Base-by-base conservation (phyloP, 768 basidiomycete genomes). In the Boletellus ananas region DNA sequence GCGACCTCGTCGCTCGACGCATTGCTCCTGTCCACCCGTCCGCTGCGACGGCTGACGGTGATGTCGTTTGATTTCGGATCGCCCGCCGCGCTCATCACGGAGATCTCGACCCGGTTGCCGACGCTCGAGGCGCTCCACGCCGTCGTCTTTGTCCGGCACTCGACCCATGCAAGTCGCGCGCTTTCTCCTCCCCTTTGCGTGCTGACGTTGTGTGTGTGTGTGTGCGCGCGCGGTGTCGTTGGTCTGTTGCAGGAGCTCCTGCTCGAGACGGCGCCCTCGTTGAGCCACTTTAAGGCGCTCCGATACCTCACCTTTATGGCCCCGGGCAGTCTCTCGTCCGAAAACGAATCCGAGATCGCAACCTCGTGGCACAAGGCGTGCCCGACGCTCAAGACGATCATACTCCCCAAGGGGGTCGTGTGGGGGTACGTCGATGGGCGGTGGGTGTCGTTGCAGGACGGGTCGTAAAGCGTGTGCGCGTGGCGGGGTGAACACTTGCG, bases 301-400 rank as follows among this genome's bases (percentile, higher is more conserved):
- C 52, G 59, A 54, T 83, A 81, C 51, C 73, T 84, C 18, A 84
- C 83, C 8, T 81, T 82, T 58, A 81, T 85, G 73, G 78, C 79
- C 2, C 73, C 75, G 6, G 65, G 65, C 14, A 2, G 55, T 18
- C 37, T 35, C 16, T 25, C 48, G 40, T 44, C 58, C 20, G 57
- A 69, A 9, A 70, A 77, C 47, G 83, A 85, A 59, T 68, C 70
- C 14, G 65, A 67, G 52, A 74, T 85, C 11, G 84, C 79, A n/a
- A 65, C 65, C 40, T 58, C 65, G 39, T 85, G 83, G 84, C 77
- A 79, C 47, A 56, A 62, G 18, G 75, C 75, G 21, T 85, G 84
- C 62, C 79, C 81, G 4, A 81, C 82, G 0, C 69, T 85, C 27
- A 72, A 72, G 50, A 84, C 84, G 0, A 80, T 86, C 46, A 84